phyloP scores from a whole-genome alignment of 495 filamentous ascomycete genomes.

The Terfezia claveryi region DNA sequence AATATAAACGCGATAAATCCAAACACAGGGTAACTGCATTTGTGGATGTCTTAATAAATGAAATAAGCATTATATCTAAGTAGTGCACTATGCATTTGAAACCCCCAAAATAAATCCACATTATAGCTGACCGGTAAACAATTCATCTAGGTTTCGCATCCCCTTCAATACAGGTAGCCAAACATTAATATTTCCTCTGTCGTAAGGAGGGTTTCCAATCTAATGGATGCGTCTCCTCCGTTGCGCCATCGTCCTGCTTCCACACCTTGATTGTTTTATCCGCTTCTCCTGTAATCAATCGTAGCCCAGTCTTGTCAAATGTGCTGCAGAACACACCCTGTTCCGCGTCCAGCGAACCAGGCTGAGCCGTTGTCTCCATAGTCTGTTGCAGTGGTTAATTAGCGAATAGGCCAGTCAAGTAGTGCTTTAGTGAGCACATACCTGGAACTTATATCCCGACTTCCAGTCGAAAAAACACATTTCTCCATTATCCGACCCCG shows the following conservation, averaged over 20 bases:
- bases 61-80: too few relatives aligned
- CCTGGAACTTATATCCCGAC: conserved; percentile 56
- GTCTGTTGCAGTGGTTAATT: conserved; percentile 28
- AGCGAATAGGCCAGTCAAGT: too few relatives aligned
- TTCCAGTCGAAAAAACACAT: conserved; percentile 99
- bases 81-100: too few relatives aligned
- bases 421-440: background rate
- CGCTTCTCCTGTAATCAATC: conserved; percentile 81
- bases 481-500: conserved; percentile 85
- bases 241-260: conserved; percentile 77
- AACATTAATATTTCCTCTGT: conserved; percentile 3
- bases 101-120: too few relatives aligned
- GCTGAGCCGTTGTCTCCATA: conserved; percentile 76
- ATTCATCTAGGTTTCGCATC: too few relatives aligned
- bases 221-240: conserved; percentile 72
- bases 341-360: conserved; percentile 83
- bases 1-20: too few relatives aligned
- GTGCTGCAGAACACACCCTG: conserved; percentile 79
- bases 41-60: too few relatives aligned
- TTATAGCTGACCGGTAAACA: too few relatives aligned
- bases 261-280: conserved; percentile 99
- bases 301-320: conserved; percentile 70
- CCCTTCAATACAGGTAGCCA: background rate
- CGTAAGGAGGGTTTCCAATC: conserved; percentile 72
- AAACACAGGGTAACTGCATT: too few relatives aligned